Evolutionary conservation across 2,329 filamentous ascomycete genomes (phyloP).

Genomic region (Seiridium cupressi): DNA sequence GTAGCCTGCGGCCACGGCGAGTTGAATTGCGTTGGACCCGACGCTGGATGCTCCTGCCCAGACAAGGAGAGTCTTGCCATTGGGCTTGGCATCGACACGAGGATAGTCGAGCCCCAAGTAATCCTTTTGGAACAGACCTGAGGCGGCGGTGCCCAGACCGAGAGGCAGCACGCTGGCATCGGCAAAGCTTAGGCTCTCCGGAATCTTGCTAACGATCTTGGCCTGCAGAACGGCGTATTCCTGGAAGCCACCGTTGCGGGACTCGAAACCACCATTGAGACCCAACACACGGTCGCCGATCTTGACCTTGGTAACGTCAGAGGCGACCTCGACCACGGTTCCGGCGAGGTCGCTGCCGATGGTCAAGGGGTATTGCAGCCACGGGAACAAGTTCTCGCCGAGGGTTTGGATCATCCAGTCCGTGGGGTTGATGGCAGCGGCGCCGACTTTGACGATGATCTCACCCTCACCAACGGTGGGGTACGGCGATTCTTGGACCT

Average conservation of each 20-base stretch:
- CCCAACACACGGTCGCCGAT: conserved; percentile 30
- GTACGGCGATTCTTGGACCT: neutral
- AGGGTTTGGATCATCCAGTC: conserved; percentile 25
- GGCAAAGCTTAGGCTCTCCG: conserved; percentile 14
- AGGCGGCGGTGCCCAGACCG: conserved; percentile 23
- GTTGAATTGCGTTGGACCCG: conserved; percentile 44
- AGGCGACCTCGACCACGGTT: conserved; percentile 26
- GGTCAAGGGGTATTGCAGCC: conserved; percentile 25
- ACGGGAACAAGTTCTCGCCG: conserved; percentile 15
- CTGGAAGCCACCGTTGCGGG: conserved; percentile 24
- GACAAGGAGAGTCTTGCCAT: conserved; percentile 37
- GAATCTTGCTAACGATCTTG: conserved; percentile 13
- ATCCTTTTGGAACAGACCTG: conserved; percentile 20
- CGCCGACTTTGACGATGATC: conserved; percentile 26
- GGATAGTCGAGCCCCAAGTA: neutral
- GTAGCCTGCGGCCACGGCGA: conserved; percentile 41
- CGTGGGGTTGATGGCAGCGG: conserved; percentile 30
- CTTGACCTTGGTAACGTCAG: conserved; percentile 18
- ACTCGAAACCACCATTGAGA: neutral
- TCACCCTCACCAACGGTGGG: conserved; percentile 14
- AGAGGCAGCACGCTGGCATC: conserved; percentile 24
- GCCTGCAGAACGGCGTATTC: conserved; percentile 16
- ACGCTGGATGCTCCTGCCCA: conserved; percentile 45
- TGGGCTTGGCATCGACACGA: conserved; percentile 13
- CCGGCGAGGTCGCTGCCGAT: conserved; percentile 31